phyloP scores from a whole-genome alignment of 345 rosid species.

The Corchorus capsularis region DNA sequence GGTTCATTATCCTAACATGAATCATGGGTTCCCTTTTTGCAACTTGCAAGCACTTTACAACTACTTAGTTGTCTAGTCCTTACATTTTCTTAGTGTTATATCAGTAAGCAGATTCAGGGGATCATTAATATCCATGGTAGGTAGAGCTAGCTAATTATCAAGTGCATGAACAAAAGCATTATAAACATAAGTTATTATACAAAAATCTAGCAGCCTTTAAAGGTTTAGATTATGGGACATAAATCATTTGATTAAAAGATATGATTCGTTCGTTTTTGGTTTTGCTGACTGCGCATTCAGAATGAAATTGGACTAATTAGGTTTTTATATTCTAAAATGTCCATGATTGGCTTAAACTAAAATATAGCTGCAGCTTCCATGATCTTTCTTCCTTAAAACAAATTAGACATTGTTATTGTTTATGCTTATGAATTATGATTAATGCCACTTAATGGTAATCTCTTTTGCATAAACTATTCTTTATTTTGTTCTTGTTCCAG shows the following conservation, averaged over 20 bases:
- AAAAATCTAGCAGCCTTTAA: background rate
- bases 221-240: background rate
- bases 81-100: background rate
- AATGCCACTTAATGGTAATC: too few relatives aligned
- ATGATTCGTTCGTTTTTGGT: slow-evolving; percentile 3
- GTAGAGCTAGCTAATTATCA: background rate
- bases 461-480: too few relatives aligned
- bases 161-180: slow-evolving; percentile 11
- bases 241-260: background rate
- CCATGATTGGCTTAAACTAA: too few relatives aligned
- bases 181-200: background rate
- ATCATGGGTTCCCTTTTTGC: background rate
- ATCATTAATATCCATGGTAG: background rate
- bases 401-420: too few relatives aligned
- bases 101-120: background rate
- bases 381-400: too few relatives aligned
- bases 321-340: too few relatives aligned
- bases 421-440: too few relatives aligned
- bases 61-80: background rate
- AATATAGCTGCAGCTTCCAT: too few relatives aligned
- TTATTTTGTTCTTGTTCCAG: too few relatives aligned
- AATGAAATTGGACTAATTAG: background rate
- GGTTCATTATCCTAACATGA: background rate
- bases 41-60: slow-evolving; percentile 8
- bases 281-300: background rate